Percentiles rank a stretch among this genome's conserved stretches.
phyloP scores from a whole-genome alignment of 306 rosid genomes.

The Quercus berberidifolia region DNA sequence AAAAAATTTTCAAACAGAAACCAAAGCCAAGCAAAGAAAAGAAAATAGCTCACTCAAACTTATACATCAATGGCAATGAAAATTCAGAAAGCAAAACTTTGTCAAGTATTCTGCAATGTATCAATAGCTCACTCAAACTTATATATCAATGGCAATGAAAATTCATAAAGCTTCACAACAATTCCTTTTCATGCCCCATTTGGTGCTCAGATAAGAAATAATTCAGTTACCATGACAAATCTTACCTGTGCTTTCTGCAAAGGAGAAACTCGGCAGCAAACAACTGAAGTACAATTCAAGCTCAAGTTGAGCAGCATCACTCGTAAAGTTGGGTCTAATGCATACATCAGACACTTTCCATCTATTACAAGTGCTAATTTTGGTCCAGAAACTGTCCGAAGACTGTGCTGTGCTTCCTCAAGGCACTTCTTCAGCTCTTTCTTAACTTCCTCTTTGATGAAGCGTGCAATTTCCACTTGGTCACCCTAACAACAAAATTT shows the following conservation, averaged over 20 bases:
- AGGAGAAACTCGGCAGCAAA: slow-evolving; percentile 99
- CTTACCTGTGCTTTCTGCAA: slow-evolving; percentile 97
- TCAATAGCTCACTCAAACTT: not conserved
- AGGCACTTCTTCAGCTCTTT: slow-evolving; percentile 61
- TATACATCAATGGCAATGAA: too few species aligned
- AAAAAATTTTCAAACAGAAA: not conserved
- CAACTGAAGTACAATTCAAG: slow-evolving; percentile 88
- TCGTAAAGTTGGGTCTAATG: slow-evolving; percentile 83
- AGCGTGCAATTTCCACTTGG: slow-evolving; percentile 89
- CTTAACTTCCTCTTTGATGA: slow-evolving; percentile 82
- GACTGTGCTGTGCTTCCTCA: slow-evolving; percentile 68
- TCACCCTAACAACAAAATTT: slow-evolving; percentile 65
- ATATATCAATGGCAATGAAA: not conserved
- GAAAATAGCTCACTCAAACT: not conserved
- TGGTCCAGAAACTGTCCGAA: slow-evolving; percentile 54
- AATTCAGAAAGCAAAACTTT: not conserved
- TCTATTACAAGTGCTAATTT: slow-evolving; percentile 92
- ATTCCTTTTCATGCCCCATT: not conserved
- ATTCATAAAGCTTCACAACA: not conserved
- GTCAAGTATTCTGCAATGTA: not conserved
- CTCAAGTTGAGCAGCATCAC: slow-evolving; percentile 80
- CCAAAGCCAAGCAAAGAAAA: not conserved
- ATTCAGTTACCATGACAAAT: not conserved
- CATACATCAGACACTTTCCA: slow-evolving; percentile 95
- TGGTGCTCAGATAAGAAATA: not conserved